phyloP scores from a whole-genome alignment of 495 filamentous ascomycete species.

The Emericellopsis terricola region DNA sequence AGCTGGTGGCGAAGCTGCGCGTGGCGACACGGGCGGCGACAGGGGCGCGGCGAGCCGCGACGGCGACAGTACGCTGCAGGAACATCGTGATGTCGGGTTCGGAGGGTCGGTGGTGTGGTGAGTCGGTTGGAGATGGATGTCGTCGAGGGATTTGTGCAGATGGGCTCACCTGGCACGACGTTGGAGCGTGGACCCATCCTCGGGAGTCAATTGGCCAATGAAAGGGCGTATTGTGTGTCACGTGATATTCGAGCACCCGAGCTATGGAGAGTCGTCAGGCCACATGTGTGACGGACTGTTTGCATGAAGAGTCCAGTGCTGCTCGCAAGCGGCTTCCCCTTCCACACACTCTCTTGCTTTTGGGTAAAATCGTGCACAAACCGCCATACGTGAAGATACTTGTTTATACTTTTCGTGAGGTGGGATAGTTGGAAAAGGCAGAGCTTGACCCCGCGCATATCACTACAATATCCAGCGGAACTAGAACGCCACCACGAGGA shows the following conservation, averaged over 20 bases:
- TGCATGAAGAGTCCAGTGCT: no score
- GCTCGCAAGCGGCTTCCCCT: no score
- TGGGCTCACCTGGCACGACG: conserved; percentile 5
- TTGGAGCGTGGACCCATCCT: background rate
- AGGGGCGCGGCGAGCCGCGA: conserved; percentile 52
- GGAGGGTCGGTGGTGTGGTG: conserved; percentile 9
- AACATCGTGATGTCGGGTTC: conserved; percentile 42
- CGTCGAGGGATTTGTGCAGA: conserved; percentile 5
- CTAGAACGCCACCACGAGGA: no score
- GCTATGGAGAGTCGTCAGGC: no score
- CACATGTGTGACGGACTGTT: no score
- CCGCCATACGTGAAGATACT: no score
- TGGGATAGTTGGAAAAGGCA: no score
- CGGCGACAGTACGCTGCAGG: conserved; percentile 61
- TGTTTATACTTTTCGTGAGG: no score
- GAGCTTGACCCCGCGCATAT: no score
- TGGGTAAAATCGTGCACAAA: no score
- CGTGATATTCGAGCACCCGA: background rate
- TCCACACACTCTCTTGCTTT: no score
- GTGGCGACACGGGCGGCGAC: conserved; percentile 35
- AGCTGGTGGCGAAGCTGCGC: conserved; percentile 38
- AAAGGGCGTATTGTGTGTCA: background rate
- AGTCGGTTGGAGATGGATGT: conserved; percentile 13
- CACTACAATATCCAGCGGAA: no score
- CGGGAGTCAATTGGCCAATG: conserved; percentile 2